phyloP scores from a whole-genome alignment of 257 asterid genomes.

The Solanum sejunctum region DNA sequence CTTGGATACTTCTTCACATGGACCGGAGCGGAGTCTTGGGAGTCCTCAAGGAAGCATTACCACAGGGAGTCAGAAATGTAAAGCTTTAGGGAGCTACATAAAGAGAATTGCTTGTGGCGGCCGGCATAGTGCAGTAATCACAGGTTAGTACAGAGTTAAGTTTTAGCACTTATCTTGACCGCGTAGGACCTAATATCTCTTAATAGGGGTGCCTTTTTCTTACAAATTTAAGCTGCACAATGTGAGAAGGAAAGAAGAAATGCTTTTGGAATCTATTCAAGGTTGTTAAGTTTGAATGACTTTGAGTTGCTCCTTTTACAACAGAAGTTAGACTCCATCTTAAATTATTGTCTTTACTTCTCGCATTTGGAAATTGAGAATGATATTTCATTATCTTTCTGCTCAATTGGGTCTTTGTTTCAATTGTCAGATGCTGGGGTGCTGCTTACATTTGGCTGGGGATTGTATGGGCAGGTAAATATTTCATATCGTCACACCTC shows the following conservation, averaged over 20 bases:
- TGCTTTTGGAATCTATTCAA: not conserved
- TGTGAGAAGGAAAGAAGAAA: not conserved
- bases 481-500: not conserved
- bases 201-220: not conserved
- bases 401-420: not conserved
- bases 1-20: conserved; percentile 28
- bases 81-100: conserved; percentile 34
- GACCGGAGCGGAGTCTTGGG: conserved; percentile 21
- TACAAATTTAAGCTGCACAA: not conserved
- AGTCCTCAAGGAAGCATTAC: conserved; percentile 18
- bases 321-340: not conserved
- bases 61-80: conserved; percentile 11
- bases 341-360: not conserved
- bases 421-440: conserved; percentile 43
- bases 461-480: conserved; percentile 60
- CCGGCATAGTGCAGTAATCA: conserved; percentile 60
- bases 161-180: not conserved
- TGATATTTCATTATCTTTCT: not conserved
- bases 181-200: not conserved
- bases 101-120: conserved; percentile 73
- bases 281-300: not conserved
- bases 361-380: not conserved
- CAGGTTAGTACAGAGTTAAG: conserved; percentile 32
- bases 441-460: conserved; percentile 80
- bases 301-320: not conserved